Evolutionary conservation across 1,139 yeast genomes (phyloP), one percentile per base, ranked within the genome.

Genomic region (Candida albicans): DNA sequence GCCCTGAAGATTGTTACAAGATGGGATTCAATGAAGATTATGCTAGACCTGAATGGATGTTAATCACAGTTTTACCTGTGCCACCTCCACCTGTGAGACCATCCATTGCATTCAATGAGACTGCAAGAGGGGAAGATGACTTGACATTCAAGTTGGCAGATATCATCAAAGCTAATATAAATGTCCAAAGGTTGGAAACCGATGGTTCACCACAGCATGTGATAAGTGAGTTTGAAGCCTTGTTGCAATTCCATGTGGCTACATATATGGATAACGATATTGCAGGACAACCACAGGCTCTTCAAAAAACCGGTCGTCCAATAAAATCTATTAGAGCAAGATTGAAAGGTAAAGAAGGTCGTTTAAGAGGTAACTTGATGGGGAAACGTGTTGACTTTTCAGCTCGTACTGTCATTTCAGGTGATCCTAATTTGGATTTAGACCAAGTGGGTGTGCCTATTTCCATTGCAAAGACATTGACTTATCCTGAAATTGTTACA

Each of bases 31-130:
- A 87, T 61, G 96, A 89, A 62, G 98, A 93, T 61, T 93, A 89
- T 60, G 96, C 99, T 2, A 83, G 99, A 61, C 99, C 99, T 1
- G 99, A 95, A 67, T 95, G 99, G 99, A 83, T 95, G 85, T 78
- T 95, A 52, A 81, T 95, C 52, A 91, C 99, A 2, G 98, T 93
- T 13, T 75, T 95, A 57, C 99, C 99, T 1, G 99, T 95, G n/a
- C 99, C 99, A 36, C 99, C 99, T 42, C 99, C 99, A 46, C 98
- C 98, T 30, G 99, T 95, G 30, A 86, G 99, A 68, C 99, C 99
- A 13, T 87, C 96, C 34, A 93, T 95, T 70, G 96, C 99, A 2
- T 91, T 93, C 58, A 93, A 93, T 56, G 99, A 95, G 61, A 89
- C 97, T n/a, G 96, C 96, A 45, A 83, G 99, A 71, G 97, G 99